Percentiles rank a stretch among this genome's conserved stretches.
Conservation (phyloP, 106 monocot species). For the Ottelia alismoides region DNA sequence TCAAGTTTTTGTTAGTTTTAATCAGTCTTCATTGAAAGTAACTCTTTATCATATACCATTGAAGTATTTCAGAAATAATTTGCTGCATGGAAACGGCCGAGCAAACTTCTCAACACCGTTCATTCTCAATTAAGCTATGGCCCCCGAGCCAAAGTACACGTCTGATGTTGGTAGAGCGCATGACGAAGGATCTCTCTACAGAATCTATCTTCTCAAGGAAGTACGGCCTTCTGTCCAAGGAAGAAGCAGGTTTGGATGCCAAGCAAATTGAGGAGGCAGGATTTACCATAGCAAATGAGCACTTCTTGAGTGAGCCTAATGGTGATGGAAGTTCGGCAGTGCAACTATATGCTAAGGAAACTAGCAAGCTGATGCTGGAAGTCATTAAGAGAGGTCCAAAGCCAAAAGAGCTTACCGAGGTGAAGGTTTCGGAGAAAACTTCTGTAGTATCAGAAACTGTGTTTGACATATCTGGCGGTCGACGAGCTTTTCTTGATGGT, state of each 20-base stretch:
- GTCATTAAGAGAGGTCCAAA: slow-evolving; percentile 67
- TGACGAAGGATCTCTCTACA: slow-evolving; percentile 68
- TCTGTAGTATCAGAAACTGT: slow-evolving; percentile 4
- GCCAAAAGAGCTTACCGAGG: slow-evolving; percentile 9
- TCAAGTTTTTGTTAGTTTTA: no score
- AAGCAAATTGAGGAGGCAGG: slow-evolving; percentile 57
- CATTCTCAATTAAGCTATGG: slow-evolving; percentile 88
- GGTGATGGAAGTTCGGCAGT: slow-evolving; percentile 92
- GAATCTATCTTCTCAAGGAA: slow-evolving; percentile 85
- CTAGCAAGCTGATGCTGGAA: slow-evolving; percentile 78
- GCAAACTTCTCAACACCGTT: slow-evolving; percentile 23
- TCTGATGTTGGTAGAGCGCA: slow-evolving; percentile 60
- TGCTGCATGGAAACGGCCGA: slow-evolving; percentile 26
- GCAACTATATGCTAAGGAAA: slow-evolving; percentile 94
- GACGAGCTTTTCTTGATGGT: slow-evolving; percentile 60
- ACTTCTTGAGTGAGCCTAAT: slow-evolving; percentile 66
- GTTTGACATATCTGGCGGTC: slow-evolving; percentile 80
- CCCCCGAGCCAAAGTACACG: slow-evolving; percentile 78
- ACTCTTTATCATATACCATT: no score
- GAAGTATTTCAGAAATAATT: no score
- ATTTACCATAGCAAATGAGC: slow-evolving; percentile 49
- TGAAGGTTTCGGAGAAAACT: not conserved
- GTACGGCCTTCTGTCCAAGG: slow-evolving; percentile 57
- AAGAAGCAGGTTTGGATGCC: slow-evolving; percentile 66
- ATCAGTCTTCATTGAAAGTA: no score